Evolutionary conservation across 805 yeast genomes (phyloP).

Genomic region (Kazachstania martiniae): DNA sequence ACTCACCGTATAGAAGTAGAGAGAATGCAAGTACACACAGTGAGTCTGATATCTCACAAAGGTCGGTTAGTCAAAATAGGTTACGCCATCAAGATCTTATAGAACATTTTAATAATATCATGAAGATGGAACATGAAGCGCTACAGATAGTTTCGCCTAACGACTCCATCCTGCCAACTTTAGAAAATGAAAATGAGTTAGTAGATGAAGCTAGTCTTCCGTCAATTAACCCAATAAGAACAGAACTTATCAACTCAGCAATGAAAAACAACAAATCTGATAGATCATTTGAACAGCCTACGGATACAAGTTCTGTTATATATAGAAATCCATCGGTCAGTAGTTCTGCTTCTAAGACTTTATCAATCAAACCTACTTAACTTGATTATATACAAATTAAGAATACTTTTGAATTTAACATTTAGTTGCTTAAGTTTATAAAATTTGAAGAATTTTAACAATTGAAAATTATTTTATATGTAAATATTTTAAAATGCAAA

Average conservation of each 20-base stretch:
- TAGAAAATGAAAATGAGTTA: neutral
- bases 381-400: no score
- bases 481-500: no score
- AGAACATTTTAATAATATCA: constrained; percentile 20
- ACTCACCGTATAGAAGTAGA: constrained; percentile 3
- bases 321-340: constrained; percentile 1
- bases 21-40: constrained; percentile 4
- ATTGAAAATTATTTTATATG: no score
- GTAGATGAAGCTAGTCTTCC: neutral
- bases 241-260: neutral
- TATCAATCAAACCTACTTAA: no score
- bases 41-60: constrained; percentile 14
- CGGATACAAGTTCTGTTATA: constrained; percentile 8
- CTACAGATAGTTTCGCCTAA: neutral
- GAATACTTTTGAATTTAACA: no score
- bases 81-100: constrained; percentile 19
- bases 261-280: constrained; percentile 1
- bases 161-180: neutral
- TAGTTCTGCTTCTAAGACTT: no score
- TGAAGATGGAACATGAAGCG: constrained; percentile 4
- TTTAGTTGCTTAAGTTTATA: no score
- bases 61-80: constrained; percentile 21
- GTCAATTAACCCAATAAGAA: constrained; percentile 2
- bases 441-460: no score
- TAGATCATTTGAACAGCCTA: constrained; percentile 3